Evolutionary conservation across 768 basidiomycete genomes (phyloP).

Genomic region (Auricularia cornea): DNA sequence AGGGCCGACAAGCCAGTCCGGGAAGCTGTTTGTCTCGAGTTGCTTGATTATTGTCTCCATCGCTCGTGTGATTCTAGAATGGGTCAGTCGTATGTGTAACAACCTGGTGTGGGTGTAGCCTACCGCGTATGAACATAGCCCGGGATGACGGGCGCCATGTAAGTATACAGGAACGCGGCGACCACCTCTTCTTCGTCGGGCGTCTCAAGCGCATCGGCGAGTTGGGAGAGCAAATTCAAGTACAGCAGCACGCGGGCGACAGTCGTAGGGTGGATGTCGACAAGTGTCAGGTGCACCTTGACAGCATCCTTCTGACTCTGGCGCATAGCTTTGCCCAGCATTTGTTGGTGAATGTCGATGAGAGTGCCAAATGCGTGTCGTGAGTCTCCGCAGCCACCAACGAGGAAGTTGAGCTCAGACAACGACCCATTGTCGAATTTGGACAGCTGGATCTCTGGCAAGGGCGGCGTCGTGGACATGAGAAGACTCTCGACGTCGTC

Average conservation of each 20-base stretch:
- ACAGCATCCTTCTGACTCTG: slow-evolving; percentile 12
- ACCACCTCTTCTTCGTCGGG: slow-evolving; percentile 12
- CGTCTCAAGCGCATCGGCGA: slow-evolving; percentile 7
- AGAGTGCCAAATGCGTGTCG: slow-evolving; percentile 22
- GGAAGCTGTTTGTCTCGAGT: not conserved
- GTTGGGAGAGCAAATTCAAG: slow-evolving; percentile 16
- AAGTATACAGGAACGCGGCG: slow-evolving; percentile 19
- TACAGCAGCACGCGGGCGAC: slow-evolving; percentile 18
- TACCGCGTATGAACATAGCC: slow-evolving; percentile 15
- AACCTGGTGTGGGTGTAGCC: not conserved
- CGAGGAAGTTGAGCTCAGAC: slow-evolving; percentile 16
- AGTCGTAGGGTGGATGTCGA: slow-evolving; percentile 19
- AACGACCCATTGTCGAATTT: slow-evolving; percentile 11
- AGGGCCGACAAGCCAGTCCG: not conserved
- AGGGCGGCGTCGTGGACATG: slow-evolving; percentile 20
- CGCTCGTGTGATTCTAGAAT: not conserved
- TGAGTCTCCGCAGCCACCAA: slow-evolving; percentile 22
- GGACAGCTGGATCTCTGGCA: slow-evolving; percentile 13
- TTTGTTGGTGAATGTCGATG: slow-evolving; percentile 14
- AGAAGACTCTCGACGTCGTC: slow-evolving; percentile 22
- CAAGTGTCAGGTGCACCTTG: slow-evolving; percentile 16
- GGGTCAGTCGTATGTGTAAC: not conserved
- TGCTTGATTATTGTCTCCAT: not conserved
- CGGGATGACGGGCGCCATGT: slow-evolving; percentile 16
- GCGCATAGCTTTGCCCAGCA: not conserved